Conservation (phyloP, 441 rosid species). For the Omphalea diandra region DNA sequence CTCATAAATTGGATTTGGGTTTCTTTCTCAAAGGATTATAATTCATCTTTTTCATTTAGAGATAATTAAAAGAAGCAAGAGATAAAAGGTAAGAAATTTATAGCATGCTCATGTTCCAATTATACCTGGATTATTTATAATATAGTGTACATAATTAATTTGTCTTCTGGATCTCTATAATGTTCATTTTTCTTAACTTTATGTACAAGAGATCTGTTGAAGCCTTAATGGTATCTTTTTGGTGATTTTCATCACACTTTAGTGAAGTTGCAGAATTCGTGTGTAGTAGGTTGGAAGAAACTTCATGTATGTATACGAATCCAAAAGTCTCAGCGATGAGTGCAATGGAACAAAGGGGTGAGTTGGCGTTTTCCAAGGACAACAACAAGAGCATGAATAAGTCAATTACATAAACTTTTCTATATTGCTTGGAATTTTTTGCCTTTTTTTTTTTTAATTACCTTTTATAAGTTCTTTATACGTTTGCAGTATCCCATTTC, state of each 20-base stretch:
- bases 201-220: too few species aligned
- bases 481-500: too few species aligned
- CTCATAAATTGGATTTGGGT: too few species aligned
- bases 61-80: too few species aligned
- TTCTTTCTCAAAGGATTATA: too few species aligned
- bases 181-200: too few species aligned
- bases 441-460: neutral
- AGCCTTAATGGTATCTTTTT: neutral
- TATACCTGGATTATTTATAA: too few species aligned
- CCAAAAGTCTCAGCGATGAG: neutral
- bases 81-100: too few species aligned
- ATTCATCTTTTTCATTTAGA: too few species aligned
- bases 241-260: neutral
- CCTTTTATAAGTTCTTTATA: neutral
- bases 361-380: neutral
- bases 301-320: neutral
- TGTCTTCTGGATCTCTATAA: too few species aligned
- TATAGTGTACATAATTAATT: too few species aligned
- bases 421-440: neutral
- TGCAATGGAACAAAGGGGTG: neutral
- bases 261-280: neutral
- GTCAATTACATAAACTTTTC: neutral
- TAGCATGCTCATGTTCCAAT: too few species aligned
- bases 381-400: neutral
- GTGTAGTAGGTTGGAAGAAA: neutral